Evolutionary conservation across 176 grass and related monocot genomes (phyloP), one percentile per base, ranked within the genome.

Genomic region (Rhynchospora pubera): DNA sequence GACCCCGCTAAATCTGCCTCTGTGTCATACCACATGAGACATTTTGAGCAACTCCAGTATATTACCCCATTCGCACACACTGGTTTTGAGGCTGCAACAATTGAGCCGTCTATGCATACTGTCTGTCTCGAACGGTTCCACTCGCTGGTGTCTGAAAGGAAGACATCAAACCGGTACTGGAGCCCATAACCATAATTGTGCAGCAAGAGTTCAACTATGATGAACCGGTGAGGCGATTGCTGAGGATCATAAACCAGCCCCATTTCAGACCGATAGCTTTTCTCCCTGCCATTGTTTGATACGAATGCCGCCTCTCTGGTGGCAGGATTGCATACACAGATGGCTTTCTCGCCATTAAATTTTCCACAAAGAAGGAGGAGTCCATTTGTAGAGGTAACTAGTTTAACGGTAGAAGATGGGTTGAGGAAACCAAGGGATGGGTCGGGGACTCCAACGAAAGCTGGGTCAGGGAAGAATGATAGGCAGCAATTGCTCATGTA

Each of bases 251-350:
- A 76, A 4, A 44, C 71, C 24, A 76, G 45, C 50, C 71, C 71
- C 71, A 76, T 76, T 23, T 53, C n/a, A 13, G 1, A 15, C 13
- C 64, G 5, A 11, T 3, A 32, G 19, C 21, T 18, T 56, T 34
- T 78, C 7, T 78, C 22, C 48, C 23, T 16, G 13, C 15, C 48
- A 34, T 1, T n/a, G 7, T 57, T 7, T 6, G 50, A 48, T 16
- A 78, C 50, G 24, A 78, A 10, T 3, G 0, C 24, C 28, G 2
- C 56, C 28, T 78, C 74, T 28, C 30, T 32, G 24, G 50, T 78
- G 10, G 74, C 74, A 34, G 48, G 74, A 10, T 78, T 78, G 21
- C 74, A 78, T 23, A 78, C 48, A 32, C 74, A 78, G 10, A 57
- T 9, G 14, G 74, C 57, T 56, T 5, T 57, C 0, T 13, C 9